phyloP scores from a whole-genome alignment of 257 asterid species.

The Solanum bulbocastanum region DNA sequence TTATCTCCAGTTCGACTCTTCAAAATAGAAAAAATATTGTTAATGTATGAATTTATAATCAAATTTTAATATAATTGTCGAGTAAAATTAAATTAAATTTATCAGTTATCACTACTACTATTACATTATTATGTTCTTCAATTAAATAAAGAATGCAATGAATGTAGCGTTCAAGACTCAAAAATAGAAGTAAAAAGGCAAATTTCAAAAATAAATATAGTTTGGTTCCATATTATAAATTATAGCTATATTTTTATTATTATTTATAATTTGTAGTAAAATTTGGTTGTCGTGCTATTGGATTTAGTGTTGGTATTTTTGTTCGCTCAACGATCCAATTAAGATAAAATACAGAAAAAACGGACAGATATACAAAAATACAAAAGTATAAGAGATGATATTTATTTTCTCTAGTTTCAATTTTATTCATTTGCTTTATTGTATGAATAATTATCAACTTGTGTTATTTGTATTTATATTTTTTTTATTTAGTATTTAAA shows the following conservation, averaged over 20 bases:
- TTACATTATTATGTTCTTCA: neutral
- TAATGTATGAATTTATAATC: neutral
- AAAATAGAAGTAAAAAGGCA: neutral
- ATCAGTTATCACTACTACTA: too few species aligned
- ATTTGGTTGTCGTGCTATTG: neutral
- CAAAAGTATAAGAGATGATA: neutral
- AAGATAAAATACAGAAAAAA: neutral
- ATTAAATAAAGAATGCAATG: neutral
- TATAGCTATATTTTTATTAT: neutral
- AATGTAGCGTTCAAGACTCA: neutral
- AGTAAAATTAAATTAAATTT: too few species aligned
- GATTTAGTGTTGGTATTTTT: neutral
- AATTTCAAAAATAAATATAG: neutral
- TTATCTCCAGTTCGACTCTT: neutral
- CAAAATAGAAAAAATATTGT: neutral
- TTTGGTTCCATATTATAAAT: neutral
- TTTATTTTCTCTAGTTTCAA: neutral
- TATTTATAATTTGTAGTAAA: neutral
- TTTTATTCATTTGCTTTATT: neutral
- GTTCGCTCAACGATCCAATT: neutral
- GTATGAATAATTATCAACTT: neutral
- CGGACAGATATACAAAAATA: neutral
- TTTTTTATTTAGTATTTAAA: neutral
- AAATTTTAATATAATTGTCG: neutral
- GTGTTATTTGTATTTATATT: neutral